Evolutionary conservation across 345 rosid species (phyloP).

Genomic region (Trapa incisa): DNA sequence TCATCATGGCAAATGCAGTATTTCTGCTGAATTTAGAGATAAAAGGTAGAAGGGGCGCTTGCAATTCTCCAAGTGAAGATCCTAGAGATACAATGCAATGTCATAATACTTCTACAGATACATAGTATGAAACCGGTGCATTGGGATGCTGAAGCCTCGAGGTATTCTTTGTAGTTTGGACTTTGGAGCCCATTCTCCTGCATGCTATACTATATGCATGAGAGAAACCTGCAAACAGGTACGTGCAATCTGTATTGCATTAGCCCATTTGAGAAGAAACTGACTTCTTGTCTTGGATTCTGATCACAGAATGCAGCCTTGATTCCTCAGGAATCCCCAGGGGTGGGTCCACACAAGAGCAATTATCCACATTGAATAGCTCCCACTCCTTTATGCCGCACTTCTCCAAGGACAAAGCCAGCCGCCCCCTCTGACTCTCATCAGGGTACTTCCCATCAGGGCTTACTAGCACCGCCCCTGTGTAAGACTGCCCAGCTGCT

Average conservation of each 20-base stretch:
- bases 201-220: background rate
- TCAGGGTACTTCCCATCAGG: conserved; percentile 62
- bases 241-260: background rate
- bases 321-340: conserved; percentile 70
- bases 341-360: conserved; percentile 64
- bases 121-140: no score
- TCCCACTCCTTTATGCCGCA: conserved; percentile 92
- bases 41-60: no score
- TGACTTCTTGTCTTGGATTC: conserved; percentile 14
- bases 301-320: conserved; percentile 39
- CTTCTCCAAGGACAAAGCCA: conserved; percentile 46
- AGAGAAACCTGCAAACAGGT: background rate
- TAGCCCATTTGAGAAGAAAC: background rate
- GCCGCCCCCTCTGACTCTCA: conserved; percentile 28
- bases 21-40: no score
- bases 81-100: no score
- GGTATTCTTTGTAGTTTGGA: no score
- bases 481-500: conserved; percentile 84
- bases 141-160: no score
- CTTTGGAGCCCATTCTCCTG: no score
- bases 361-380: conserved; percentile 61
- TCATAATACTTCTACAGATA: no score
- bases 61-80: no score
- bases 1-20: no score
- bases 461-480: conserved; percentile 83